Evolutionary conservation across 1,139 yeast species (phyloP).

Genomic region (Scheffersomyces titani): DNA sequence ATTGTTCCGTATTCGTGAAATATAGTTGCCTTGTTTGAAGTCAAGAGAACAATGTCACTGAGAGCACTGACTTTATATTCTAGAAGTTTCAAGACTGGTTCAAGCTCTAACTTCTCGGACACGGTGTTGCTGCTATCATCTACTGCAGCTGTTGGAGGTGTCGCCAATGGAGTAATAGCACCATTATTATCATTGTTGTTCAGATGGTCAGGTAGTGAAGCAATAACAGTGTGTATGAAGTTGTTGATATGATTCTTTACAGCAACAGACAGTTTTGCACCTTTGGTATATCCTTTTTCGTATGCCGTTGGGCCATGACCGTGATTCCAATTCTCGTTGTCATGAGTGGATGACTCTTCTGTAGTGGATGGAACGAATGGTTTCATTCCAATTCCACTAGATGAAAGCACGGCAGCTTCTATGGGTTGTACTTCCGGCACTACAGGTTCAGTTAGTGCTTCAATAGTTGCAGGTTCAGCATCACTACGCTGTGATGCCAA

Average conservation of each 20-base stretch:
- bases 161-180: neutral
- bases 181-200: neutral
- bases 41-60: constrained; percentile 21
- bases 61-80: constrained; percentile 32
- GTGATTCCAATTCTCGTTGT: constrained; percentile 17
- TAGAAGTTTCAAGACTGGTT: constrained; percentile 33
- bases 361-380: constrained; percentile 21
- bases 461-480: neutral
- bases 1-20: constrained; percentile 31
- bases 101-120: constrained; percentile 31
- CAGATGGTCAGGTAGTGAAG: neutral
- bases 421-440: neutral
- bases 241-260: constrained; percentile 22
- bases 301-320: constrained; percentile 34
- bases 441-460: neutral
- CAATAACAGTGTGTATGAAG: constrained; percentile 5
- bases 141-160: constrained; percentile 8
- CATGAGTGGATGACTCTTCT: constrained; percentile 2
- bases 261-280: constrained; percentile 28
- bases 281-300: constrained; percentile 37
- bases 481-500: neutral
- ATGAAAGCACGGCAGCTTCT: neutral
- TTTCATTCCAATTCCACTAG: constrained; percentile 26
- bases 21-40: constrained; percentile 29
- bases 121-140: constrained; percentile 41